Conservation (phyloP, 2,329 filamentous ascomycete species). For the Trichophyton mentagrophytes region DNA sequence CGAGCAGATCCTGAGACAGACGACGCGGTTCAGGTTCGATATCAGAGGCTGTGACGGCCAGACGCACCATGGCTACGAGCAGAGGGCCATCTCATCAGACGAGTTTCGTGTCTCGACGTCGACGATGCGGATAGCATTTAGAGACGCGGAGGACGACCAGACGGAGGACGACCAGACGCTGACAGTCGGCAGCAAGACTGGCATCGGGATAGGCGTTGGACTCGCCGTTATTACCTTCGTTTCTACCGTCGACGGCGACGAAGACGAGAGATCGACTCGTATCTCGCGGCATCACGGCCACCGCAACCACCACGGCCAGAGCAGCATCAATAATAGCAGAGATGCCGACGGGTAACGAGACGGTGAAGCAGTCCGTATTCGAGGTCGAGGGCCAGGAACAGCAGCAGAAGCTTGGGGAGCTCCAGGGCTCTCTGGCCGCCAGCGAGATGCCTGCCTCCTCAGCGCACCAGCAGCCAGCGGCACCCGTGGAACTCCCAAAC, state of each 20-base stretch:
- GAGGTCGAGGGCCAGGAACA: neutral
- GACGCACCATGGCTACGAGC: neutral
- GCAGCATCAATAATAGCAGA: neutral
- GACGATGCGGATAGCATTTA: neutral
- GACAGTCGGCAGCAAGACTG: neutral
- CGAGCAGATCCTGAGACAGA: neutral
- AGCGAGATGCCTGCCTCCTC: neutral
- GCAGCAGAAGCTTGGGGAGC: neutral
- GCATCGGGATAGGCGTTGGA: neutral
- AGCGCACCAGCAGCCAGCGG: neutral
- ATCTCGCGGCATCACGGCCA: neutral
- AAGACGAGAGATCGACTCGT: neutral
- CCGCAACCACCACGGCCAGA: too few relatives aligned
- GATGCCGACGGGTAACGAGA: neutral
- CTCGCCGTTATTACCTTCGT: neutral
- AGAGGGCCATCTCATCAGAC: neutral
- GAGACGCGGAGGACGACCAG: neutral
- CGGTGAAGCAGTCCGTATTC: neutral
- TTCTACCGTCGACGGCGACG: neutral
- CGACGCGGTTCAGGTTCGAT: neutral
- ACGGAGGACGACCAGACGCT: neutral
- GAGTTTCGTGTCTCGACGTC: neutral
- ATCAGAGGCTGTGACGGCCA: neutral
- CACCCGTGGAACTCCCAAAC: neutral
- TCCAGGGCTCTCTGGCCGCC: neutral